A percentile compares a stretch with the other conserved stretches of the same genome.
phyloP scores from a whole-genome alignment of 2,329 filamentous ascomycete genomes.

The Hypoxylon sp. region DNA sequence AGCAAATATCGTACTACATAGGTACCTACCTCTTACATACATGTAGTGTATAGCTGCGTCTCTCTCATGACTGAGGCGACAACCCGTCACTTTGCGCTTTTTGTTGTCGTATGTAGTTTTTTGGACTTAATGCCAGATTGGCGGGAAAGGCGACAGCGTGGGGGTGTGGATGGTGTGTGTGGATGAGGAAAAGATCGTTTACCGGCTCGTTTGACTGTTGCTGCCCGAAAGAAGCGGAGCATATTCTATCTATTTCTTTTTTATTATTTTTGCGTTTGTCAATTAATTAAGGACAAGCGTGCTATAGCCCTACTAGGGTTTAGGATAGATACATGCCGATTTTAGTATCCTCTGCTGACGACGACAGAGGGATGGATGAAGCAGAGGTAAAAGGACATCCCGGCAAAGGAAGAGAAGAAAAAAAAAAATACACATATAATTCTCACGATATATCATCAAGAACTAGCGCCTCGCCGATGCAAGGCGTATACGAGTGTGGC shows the following conservation, averaged over 20 bases:
- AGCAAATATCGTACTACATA: constrained; percentile 14
- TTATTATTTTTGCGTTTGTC: constrained; percentile 49
- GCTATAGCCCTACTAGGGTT: constrained; percentile 45
- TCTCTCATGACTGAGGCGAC: constrained; percentile 24
- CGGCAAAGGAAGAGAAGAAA: constrained; percentile 16
- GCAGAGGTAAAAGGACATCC: constrained; percentile 24
- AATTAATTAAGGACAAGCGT: constrained; percentile 48
- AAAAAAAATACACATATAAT: constrained; percentile 24
- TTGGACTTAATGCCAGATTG: constrained; percentile 36
- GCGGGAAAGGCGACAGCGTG: constrained; percentile 39
- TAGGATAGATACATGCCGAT: constrained; percentile 32
- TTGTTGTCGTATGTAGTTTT: constrained; percentile 1
- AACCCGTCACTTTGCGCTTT: constrained; percentile 26
- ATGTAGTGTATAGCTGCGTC: constrained; percentile 2
- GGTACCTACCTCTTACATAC: not conserved
- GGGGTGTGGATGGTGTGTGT: constrained; percentile 42
- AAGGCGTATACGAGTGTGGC: constrained; percentile 43
- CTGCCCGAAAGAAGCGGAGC: constrained; percentile 58
- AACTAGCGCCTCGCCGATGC: constrained; percentile 31
- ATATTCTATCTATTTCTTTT: constrained; percentile 37
- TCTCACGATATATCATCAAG: constrained; percentile 30
- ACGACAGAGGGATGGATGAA: constrained; percentile 19
- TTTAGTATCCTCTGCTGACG: constrained; percentile 26
- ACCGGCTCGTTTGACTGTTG: constrained; percentile 57
- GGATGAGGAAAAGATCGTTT: constrained; percentile 51